A percentile compares a stretch with the other conserved stretches of the same genome.
Evolutionary conservation across 2,329 filamentous ascomycete genomes (phyloP).

Genomic region (Pseudocercospora vitis): DNA sequence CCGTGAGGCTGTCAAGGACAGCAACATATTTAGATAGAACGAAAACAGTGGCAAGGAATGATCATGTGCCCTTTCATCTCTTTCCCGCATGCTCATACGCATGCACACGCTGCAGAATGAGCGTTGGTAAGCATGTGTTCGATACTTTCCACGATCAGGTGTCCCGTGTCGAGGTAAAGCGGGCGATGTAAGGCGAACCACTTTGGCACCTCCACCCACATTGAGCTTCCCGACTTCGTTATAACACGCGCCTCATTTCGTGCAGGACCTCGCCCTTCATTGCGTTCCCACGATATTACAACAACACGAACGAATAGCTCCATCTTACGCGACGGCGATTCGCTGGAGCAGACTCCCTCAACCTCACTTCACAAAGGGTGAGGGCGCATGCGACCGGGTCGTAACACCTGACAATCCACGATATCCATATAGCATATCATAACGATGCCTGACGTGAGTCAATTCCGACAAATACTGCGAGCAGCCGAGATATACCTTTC

Average conservation of each 20-base stretch:
- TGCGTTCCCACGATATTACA: background rate
- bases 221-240: background rate
- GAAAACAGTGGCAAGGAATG: conserved; percentile 10
- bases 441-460: conserved; percentile 43
- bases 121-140: too few species aligned
- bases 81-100: too few species aligned
- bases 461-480: background rate
- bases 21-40: conserved; percentile 27
- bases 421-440: conserved; percentile 9
- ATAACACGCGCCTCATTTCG: conserved; percentile 4
- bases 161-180: background rate
- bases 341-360: conserved; percentile 9
- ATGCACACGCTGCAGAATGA: conserved; percentile 1
- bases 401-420: conserved; percentile 16
- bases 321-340: conserved; percentile 19
- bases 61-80: too few species aligned
- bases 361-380: conserved; percentile 18
- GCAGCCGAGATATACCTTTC: background rate
- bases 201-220: background rate
- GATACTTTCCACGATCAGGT: too few species aligned
- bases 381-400: conserved; percentile 22
- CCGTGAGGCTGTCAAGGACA: conserved; percentile 16
- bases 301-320: conserved; percentile 5
- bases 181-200: background rate
- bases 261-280: background rate